Conservation (phyloP, 805 yeast genomes). For the Starmerella bombi region DNA sequence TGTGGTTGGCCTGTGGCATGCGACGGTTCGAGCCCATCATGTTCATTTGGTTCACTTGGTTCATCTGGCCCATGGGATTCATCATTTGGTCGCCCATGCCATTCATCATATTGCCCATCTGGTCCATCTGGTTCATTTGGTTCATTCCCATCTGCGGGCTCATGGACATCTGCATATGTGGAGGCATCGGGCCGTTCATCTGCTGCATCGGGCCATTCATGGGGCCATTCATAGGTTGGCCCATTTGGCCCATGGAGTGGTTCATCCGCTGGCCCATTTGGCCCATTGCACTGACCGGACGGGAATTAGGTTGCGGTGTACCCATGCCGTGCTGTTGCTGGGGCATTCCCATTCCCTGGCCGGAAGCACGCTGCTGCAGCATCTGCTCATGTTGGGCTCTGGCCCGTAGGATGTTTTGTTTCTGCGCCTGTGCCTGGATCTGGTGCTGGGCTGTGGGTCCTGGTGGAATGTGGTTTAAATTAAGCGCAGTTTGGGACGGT, state of each 20-base stretch:
- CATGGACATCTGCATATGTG: constrained; percentile 3
- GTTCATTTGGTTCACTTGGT: constrained; percentile 4
- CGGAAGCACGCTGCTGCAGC: constrained; percentile 1
- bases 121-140: constrained; percentile 6
- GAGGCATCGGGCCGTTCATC: constrained; percentile 5
- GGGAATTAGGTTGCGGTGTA: neutral
- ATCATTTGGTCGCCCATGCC: neutral
- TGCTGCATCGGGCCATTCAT: neutral
- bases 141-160: constrained; percentile 4
- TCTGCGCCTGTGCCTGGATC: constrained; percentile 20
- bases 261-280: constrained; percentile 1
- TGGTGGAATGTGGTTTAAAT: constrained; percentile 16
- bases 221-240: neutral
- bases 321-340: neutral
- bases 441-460: constrained; percentile 21
- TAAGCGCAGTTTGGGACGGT: neutral
- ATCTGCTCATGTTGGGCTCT: constrained; percentile 10
- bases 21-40: neutral
- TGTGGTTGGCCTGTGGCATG: neutral
- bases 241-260: constrained; percentile 4
- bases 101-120: constrained; percentile 4
- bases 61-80: neutral
- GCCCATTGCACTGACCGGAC: constrained; percentile 13
- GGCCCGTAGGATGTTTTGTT: constrained; percentile 16
- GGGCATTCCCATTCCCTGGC: neutral